Conservation (phyloP, 2,329 filamentous ascomycete species). For the Ophiostoma fasciatum region DNA sequence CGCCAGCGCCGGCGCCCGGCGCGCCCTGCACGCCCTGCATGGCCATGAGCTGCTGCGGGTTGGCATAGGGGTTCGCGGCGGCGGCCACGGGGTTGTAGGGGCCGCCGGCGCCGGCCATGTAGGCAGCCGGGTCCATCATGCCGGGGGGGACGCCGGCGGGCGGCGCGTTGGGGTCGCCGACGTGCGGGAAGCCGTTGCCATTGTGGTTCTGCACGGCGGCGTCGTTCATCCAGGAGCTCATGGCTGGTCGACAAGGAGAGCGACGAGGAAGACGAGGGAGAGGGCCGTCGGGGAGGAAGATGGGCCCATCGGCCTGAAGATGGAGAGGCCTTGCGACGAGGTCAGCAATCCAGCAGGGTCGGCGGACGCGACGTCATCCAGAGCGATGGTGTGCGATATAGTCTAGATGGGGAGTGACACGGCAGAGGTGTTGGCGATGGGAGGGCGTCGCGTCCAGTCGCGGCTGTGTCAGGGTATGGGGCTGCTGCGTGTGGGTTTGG, state of each 20-base stretch:
- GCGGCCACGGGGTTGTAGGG: slow-evolving; percentile 43
- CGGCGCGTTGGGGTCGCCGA: slow-evolving; percentile 41
- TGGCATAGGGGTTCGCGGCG: slow-evolving; percentile 36
- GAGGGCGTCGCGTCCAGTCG: slow-evolving; percentile 26
- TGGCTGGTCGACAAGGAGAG: slow-evolving; percentile 24
- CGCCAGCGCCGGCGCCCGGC: no score
- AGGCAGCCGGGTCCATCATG: slow-evolving; percentile 53
- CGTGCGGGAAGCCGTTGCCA: slow-evolving; percentile 52
- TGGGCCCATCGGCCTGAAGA: not conserved
- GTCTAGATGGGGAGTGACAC: slow-evolving; percentile 29
- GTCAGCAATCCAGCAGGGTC: slow-evolving; percentile 30
- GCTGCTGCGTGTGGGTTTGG: slow-evolving; percentile 15
- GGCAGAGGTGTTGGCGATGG: slow-evolving; percentile 29
- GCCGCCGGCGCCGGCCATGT: slow-evolving; percentile 42
- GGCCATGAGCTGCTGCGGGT: slow-evolving; percentile 39
- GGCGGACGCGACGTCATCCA: slow-evolving; percentile 22
- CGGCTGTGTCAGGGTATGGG: slow-evolving; percentile 22
- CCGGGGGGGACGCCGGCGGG: slow-evolving; percentile 27
- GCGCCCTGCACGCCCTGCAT: slow-evolving; percentile 54
- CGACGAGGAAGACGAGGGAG: no score
- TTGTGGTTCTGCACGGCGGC: slow-evolving; percentile 53
- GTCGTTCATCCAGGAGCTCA: slow-evolving; percentile 63
- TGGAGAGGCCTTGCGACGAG: slow-evolving; percentile 22
- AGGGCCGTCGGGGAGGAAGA: no score
- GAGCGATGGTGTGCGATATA: slow-evolving; percentile 24